phyloP scores from a whole-genome alignment of 2,329 filamentous ascomycete species.

The Penicillium expansum region DNA sequence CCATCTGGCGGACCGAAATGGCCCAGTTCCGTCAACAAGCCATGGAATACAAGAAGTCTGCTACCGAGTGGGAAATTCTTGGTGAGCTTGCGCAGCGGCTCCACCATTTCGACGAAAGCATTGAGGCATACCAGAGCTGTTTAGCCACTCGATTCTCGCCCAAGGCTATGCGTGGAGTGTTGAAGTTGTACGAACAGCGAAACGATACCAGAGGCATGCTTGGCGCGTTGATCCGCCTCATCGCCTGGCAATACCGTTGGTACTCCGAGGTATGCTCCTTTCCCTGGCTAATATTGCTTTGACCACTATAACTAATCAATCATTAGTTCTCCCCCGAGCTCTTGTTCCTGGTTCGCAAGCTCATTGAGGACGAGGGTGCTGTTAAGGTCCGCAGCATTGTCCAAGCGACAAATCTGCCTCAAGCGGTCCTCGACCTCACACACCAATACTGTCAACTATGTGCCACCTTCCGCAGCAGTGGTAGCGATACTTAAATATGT shows the following conservation, averaged over 20 bases:
- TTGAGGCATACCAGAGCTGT: slow-evolving; percentile 90
- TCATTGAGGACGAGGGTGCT: slow-evolving; percentile 96
- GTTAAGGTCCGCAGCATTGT: slow-evolving; percentile 97
- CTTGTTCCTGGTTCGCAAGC: slow-evolving; percentile 78
- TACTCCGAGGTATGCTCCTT: slow-evolving; percentile 73
- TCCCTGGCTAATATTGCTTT: not conserved
- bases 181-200: slow-evolving; percentile 72
- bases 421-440: slow-evolving; percentile 88
- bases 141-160: slow-evolving; percentile 86
- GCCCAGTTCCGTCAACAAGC: slow-evolving; percentile 91
- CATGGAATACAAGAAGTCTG: slow-evolving; percentile 92
- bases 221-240: slow-evolving; percentile 80
- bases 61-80: slow-evolving; percentile 97
- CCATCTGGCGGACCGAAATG: slow-evolving; percentile 98
- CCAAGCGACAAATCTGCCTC: slow-evolving; percentile 89
- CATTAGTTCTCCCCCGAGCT: slow-evolving; percentile 82
- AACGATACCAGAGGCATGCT: slow-evolving; percentile 79
- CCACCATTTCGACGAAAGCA: slow-evolving; percentile 85
- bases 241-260: slow-evolving; percentile 99
- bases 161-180: slow-evolving; percentile 81
- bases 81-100: slow-evolving; percentile 88
- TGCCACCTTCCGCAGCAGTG: slow-evolving; percentile 90
- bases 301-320: slow-evolving; percentile 17
- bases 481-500: slow-evolving; percentile 69
- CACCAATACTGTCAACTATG: slow-evolving; percentile 95